These are phyloP conservation scores for Penicillium sp. DNA, from an alignment of 2,329 filamentous ascomycete genomes.

Conservation along the genomic window DNA sequence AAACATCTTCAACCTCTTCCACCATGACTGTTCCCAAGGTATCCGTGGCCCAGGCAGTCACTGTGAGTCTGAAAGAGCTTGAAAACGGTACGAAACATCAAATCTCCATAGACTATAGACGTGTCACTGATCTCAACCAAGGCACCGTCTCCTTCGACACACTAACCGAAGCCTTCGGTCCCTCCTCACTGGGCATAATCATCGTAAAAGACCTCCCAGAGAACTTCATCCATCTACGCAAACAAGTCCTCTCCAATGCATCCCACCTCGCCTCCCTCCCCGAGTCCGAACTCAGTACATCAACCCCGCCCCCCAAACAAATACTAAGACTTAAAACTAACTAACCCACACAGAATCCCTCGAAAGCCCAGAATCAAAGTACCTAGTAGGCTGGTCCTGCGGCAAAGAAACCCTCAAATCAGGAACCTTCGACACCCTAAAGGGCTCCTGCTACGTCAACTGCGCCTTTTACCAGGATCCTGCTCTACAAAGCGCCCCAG, in stretches of 20 bases:
- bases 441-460: constrained; percentile 62
- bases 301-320: constrained; percentile 12
- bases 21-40: constrained; percentile 20
- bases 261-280: constrained; percentile 84
- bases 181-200: constrained; percentile 84
- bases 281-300: constrained; percentile 62
- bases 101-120: no score
- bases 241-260: constrained; percentile 73
- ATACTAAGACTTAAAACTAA: constrained; percentile 21
- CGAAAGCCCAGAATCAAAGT: constrained; percentile 49
- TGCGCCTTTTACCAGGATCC: constrained; percentile 51
- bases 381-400: constrained; percentile 61
- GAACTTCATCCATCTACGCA: constrained; percentile 67
- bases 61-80: constrained; percentile 48
- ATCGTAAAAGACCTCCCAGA: constrained; percentile 80
- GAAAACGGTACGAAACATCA: constrained; percentile 41
- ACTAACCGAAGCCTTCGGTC: constrained; percentile 70
- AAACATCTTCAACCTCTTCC: neutral
- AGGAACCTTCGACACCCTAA: constrained; percentile 59
- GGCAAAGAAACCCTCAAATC: constrained; percentile 61
- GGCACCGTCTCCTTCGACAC: constrained; percentile 43
- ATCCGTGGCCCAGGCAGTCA: constrained; percentile 40
- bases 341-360: constrained; percentile 34
- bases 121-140: no score
- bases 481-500: constrained; percentile 35